phyloP scores from a whole-genome alignment of 306 rosid species.

The Mimosa bimucronata region DNA sequence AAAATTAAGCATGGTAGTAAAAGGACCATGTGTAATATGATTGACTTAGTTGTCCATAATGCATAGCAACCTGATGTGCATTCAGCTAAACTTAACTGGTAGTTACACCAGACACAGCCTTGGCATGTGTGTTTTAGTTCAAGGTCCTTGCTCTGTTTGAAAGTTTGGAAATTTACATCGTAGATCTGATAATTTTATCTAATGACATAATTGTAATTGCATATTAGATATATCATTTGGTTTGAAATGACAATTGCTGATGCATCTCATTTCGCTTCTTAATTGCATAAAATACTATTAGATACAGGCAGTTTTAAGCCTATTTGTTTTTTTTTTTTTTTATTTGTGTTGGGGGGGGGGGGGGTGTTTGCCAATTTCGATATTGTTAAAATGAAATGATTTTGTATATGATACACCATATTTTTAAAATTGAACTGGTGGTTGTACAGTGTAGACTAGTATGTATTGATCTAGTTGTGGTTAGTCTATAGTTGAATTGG shows the following conservation, averaged over 20 bases:
- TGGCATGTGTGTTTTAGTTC: conserved; percentile 5
- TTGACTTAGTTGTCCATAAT: neutral
- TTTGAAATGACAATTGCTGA: neutral
- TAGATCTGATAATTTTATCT: neutral
- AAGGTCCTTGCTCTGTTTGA: neutral
- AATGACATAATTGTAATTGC: neutral
- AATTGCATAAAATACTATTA: neutral
- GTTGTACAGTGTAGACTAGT: neutral
- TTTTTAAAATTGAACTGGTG: neutral
- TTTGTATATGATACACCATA: neutral
- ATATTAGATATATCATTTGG: neutral
- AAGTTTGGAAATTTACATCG: conserved; percentile 7
- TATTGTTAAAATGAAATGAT: conserved; percentile 3
- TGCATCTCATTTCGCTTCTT: neutral
- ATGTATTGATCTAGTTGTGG: neutral
- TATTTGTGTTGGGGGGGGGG: conserved; percentile 20
- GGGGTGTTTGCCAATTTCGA: too few species aligned
- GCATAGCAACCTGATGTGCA: conserved; percentile 11
- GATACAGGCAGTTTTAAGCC: neutral
- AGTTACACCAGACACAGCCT: conserved; percentile 5
- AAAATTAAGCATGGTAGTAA: too few species aligned
- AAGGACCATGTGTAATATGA: neutral
- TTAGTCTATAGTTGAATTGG: neutral
- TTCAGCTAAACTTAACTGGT: neutral
- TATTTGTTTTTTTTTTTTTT: too few species aligned